A percentile compares a stretch with the other conserved stretches of the same genome.
Evolutionary conservation across 768 basidiomycete genomes (phyloP).

Genomic region (Russula emetica): DNA sequence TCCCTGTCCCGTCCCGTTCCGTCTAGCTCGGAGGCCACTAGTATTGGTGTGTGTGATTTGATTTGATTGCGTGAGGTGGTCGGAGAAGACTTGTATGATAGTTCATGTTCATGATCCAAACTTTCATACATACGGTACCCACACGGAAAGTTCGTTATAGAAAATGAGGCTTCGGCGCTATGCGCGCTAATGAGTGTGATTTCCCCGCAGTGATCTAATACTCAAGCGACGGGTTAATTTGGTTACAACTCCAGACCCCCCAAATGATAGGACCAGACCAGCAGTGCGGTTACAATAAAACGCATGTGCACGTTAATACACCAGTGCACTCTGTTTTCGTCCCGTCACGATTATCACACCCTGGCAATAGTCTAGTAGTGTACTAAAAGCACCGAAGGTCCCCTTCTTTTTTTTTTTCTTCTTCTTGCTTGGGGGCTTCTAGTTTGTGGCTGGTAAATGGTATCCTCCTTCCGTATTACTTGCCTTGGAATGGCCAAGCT

Average conservation of each 20-base stretch:
- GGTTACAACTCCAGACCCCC: not conserved
- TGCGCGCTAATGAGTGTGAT: slow-evolving; percentile 1
- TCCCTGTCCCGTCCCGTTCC: not conserved
- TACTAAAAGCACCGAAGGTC: slow-evolving; percentile 1
- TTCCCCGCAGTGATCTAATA: not conserved
- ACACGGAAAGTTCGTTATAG: not conserved
- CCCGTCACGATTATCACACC: not conserved
- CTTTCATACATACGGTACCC: slow-evolving; percentile 4
- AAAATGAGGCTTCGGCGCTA: slow-evolving; percentile 11
- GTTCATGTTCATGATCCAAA: no score
- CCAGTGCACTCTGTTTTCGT: not conserved
- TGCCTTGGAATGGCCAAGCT: not conserved
- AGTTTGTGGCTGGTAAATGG: not conserved
- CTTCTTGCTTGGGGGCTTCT: not conserved
- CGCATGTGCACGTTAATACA: not conserved
- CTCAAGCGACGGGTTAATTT: not conserved
- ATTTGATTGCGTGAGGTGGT: not conserved
- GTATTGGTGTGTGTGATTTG: not conserved
- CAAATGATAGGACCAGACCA: not conserved
- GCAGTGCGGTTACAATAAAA: not conserved
- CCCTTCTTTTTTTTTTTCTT: not conserved
- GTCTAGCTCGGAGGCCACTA: not conserved
- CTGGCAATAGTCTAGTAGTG: not conserved
- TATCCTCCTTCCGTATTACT: slow-evolving; percentile 2
- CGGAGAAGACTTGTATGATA: not conserved